These are phyloP conservation scores for Combretum micranthum DNA, from an alignment of 345 rosid genomes.

Conservation along the genomic window DNA sequence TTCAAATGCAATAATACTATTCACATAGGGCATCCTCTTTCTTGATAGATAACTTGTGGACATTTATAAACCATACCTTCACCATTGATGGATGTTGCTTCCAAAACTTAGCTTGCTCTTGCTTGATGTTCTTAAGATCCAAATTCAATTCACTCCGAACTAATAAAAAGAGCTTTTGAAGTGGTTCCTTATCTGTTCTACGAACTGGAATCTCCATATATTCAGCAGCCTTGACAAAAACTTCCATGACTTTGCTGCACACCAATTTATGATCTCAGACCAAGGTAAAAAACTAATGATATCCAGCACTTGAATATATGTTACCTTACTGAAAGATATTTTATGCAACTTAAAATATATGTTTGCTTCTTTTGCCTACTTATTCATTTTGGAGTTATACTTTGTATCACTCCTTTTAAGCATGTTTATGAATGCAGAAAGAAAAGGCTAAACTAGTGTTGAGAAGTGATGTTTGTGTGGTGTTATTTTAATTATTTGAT, in stretches of 20 bases:
- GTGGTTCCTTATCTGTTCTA: conserved; percentile 91
- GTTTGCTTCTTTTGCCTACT: too few relatives aligned
- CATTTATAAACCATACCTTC: conserved; percentile 44
- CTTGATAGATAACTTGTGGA: not conserved
- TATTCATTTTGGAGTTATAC: too few relatives aligned
- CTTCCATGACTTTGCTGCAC: conserved; percentile 97
- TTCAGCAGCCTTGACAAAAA: conserved; percentile 94
- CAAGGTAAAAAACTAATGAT: not conserved
- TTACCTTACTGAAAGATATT: not conserved
- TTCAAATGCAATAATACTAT: too few relatives aligned
- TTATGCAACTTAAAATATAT: too few relatives aligned
- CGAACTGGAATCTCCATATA: conserved; percentile 96
- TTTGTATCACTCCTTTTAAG: too few relatives aligned
- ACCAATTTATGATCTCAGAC: conserved; percentile 10
- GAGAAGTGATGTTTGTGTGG: too few relatives aligned
- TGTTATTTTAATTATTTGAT: too few relatives aligned
- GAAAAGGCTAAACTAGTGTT: too few relatives aligned
- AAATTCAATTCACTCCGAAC: conserved; percentile 95
- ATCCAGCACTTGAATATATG: not conserved
- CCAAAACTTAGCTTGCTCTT: conserved; percentile 99
- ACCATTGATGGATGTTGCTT: conserved; percentile 96
- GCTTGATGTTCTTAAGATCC: conserved; percentile 93
- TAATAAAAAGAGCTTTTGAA: conserved; percentile 89
- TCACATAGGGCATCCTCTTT: too few relatives aligned
- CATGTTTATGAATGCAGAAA: too few relatives aligned